A percentile compares a stretch with the other conserved stretches of the same genome.
These are phyloP conservation scores for Ophiostoma montium DNA, from an alignment of 2,329 filamentous ascomycete species.

Conservation along the genomic window DNA sequence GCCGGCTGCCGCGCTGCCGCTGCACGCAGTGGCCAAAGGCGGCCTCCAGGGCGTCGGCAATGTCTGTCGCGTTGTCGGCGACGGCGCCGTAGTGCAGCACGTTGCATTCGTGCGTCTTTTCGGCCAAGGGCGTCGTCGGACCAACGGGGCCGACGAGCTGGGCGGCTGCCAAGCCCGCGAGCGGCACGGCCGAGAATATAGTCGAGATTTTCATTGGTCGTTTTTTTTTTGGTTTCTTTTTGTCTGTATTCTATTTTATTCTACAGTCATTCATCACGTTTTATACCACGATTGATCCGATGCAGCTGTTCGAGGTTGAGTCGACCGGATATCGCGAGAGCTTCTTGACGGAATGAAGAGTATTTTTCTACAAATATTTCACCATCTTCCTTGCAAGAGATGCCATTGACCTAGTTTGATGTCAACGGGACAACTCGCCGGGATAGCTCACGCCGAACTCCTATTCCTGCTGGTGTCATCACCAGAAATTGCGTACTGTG, in stretches of 20 bases:
- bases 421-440: background rate
- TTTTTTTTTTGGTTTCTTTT: background rate
- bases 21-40: background rate
- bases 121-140: background rate
- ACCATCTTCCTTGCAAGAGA: background rate
- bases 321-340: no score
- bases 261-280: no score
- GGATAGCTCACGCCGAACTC: background rate
- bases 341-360: no score
- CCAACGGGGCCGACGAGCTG: background rate
- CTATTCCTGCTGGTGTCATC: background rate
- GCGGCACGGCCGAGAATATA: background rate
- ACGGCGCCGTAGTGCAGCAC: background rate
- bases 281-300: no score
- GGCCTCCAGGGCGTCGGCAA: background rate
- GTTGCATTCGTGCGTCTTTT: background rate
- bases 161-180: background rate
- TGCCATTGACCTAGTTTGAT: background rate
- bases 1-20: background rate
- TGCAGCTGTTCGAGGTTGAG: no score
- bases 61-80: background rate
- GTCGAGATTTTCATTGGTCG: background rate
- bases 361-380: background rate
- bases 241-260: no score
- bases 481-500: background rate